These are phyloP conservation scores for Aegle marmelos DNA, from an alignment of 345 rosid species.

Conservation along the genomic window DNA sequence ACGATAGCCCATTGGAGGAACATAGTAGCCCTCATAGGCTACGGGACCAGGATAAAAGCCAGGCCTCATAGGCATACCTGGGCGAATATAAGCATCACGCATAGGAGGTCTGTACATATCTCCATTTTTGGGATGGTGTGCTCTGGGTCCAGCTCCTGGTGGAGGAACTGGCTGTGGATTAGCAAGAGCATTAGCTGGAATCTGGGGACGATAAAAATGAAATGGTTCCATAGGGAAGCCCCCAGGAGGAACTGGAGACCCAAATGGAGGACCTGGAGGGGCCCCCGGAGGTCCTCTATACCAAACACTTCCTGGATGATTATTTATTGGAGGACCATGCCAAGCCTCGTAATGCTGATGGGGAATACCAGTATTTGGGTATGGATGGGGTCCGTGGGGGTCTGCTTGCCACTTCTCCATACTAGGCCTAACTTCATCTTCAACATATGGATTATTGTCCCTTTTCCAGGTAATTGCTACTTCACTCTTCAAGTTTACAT, in stretches of 20 bases:
- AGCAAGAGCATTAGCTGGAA: conserved; percentile 46
- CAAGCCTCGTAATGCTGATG: conserved; percentile 74
- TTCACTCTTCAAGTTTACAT: conserved; percentile 38
- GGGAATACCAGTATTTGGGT: conserved; percentile 52
- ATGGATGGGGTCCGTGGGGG: conserved; percentile 55
- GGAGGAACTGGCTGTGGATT: conserved; percentile 57
- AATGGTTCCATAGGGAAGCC: conserved; percentile 85
- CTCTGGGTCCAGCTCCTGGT: conserved; percentile 70
- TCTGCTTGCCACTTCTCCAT: conserved; percentile 72
- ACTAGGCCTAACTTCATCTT: conserved; percentile 53
- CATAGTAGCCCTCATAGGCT: conserved; percentile 70
- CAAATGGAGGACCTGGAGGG: conserved; percentile 76
- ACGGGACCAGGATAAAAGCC: conserved; percentile 81
- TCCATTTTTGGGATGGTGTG: conserved; percentile 64
- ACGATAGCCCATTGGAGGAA: conserved; percentile 81
- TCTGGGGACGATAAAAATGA: conserved; percentile 74
- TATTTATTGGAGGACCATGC: conserved; percentile 81
- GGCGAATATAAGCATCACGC: conserved; percentile 69
- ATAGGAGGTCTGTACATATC: conserved; percentile 77
- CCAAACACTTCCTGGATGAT: conserved; percentile 88
- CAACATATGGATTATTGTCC: conserved; percentile 48
- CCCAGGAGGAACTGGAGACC: conserved; percentile 71
- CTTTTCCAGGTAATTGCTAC: conserved; percentile 62
- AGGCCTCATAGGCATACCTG: conserved; percentile 87
- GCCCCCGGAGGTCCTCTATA: conserved; percentile 82